phyloP scores from a whole-genome alignment of 73 alveolate genomes.

The Paramecium pentaurelia region DNA sequence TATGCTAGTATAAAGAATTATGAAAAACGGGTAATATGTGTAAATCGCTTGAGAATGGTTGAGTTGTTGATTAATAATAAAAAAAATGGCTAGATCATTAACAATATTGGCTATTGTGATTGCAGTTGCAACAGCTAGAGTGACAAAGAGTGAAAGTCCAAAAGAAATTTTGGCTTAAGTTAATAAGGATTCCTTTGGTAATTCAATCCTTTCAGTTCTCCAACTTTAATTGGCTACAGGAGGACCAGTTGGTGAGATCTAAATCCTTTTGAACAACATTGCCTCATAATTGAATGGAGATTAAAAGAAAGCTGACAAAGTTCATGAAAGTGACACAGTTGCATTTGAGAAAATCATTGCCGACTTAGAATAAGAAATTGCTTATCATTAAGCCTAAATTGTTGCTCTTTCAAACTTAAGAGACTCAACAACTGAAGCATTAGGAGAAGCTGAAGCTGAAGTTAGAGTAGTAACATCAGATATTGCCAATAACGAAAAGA shows the following conservation, averaged over 20 bases:
- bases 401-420: not conserved
- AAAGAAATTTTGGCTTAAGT: not conserved
- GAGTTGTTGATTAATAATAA: not conserved
- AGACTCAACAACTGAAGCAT: conserved; percentile 36
- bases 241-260: conserved; percentile 50
- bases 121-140: conserved; percentile 10
- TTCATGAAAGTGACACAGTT: conserved; percentile 23
- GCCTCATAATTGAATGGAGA: conserved; percentile 45
- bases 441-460: conserved; percentile 20
- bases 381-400: not conserved
- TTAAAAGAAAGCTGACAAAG: conserved; percentile 50
- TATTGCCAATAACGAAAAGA: conserved; percentile 31
- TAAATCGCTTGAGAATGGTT: not conserved
- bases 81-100: not conserved
- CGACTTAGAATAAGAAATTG: conserved; percentile 14
- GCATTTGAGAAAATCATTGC: conserved; percentile 12
- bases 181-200: conserved; percentile 32
- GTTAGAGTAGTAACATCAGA: conserved; percentile 37
- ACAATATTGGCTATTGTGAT: conserved; percentile 15
- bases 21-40: not conserved
- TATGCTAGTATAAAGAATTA: not conserved
- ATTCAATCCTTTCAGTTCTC: conserved; percentile 42
- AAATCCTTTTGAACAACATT: conserved; percentile 30
- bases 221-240: conserved; percentile 22
- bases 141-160: not conserved